phyloP scores from a whole-genome alignment of 345 rosid genomes.

The Sisymbrium irio region DNA sequence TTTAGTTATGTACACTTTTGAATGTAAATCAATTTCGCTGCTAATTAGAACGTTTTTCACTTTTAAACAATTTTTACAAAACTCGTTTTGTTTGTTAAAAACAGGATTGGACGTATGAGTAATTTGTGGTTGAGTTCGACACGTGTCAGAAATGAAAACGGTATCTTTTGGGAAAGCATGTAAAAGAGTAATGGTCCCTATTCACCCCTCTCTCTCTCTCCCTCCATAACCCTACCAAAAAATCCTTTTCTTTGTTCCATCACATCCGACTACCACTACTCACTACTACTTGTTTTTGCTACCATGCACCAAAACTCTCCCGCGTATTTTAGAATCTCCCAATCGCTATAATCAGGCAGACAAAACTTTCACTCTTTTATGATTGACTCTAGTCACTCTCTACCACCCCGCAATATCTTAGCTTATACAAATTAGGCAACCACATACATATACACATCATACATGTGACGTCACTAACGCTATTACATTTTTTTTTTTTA shows the following conservation, averaged over 20 bases:
- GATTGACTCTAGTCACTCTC: conserved; percentile 7
- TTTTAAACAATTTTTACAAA: too few relatives aligned
- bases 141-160: conserved; percentile 24
- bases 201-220: background rate
- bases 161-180: conserved; percentile 32
- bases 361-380: conserved; percentile 35
- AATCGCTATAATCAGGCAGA: conserved; percentile 21
- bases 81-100: background rate
- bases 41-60: too few relatives aligned
- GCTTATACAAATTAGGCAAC: conserved; percentile 16
- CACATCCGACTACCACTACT: conserved; percentile 40
- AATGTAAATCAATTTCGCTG: too few relatives aligned
- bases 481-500: background rate
- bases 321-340: conserved; percentile 17
- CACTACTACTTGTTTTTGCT: conserved; percentile 18
- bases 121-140: background rate
- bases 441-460: background rate
- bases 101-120: conserved; percentile 27
- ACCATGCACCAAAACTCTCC: background rate
- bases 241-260: conserved; percentile 31
- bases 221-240: conserved; percentile 11
- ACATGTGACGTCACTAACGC: background rate
- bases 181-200: conserved; percentile 28
- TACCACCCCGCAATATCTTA: background rate
- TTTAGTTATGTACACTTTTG: too few relatives aligned